These are phyloP conservation scores for Craterostigma plantagineum DNA, from an alignment of 257 asterid species.

Conservation along the genomic window DNA sequence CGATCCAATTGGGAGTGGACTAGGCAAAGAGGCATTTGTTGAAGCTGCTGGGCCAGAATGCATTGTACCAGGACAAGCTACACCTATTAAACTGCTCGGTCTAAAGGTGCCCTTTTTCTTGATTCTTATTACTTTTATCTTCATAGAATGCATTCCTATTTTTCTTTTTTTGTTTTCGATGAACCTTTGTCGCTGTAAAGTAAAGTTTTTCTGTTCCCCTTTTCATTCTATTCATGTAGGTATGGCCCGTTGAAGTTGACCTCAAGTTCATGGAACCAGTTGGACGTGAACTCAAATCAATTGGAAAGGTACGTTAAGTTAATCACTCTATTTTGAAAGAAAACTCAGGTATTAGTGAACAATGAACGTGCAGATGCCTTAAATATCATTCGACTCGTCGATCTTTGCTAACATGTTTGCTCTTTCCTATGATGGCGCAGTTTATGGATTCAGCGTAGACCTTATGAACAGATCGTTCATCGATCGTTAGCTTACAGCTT, in stretches of 20 bases:
- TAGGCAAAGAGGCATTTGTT: slow-evolving; percentile 63
- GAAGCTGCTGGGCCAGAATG: slow-evolving; percentile 98
- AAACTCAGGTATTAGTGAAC: too few species aligned
- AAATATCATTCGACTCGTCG: too few species aligned
- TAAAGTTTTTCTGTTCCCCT: too few species aligned
- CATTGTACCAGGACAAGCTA: slow-evolving; percentile 72
- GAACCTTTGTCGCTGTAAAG: neutral
- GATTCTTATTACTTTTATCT: neutral
- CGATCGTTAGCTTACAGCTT: neutral
- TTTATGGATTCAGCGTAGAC: slow-evolving; percentile 89
- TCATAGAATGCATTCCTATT: slow-evolving; percentile 1
- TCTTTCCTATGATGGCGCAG: slow-evolving; percentile 13
- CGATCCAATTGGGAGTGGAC: slow-evolving; percentile 53
- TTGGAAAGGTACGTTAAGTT: slow-evolving; percentile 70
- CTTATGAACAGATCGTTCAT: slow-evolving; percentile 24
- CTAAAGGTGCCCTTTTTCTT: slow-evolving; percentile 40
- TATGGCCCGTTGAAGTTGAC: slow-evolving; percentile 89
- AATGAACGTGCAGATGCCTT: too few species aligned
- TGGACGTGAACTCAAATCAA: slow-evolving; percentile 60
- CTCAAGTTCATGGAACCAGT: slow-evolving; percentile 86
- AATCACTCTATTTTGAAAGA: too few species aligned
- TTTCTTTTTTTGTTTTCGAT: slow-evolving; percentile 2
- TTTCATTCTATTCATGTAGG: slow-evolving; percentile 20
- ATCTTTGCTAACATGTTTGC: neutral
- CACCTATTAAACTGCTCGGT: slow-evolving; percentile 70